Evolutionary conservation across 2,329 filamentous ascomycete genomes (phyloP).

Genomic region (Phialophora chinensis): DNA sequence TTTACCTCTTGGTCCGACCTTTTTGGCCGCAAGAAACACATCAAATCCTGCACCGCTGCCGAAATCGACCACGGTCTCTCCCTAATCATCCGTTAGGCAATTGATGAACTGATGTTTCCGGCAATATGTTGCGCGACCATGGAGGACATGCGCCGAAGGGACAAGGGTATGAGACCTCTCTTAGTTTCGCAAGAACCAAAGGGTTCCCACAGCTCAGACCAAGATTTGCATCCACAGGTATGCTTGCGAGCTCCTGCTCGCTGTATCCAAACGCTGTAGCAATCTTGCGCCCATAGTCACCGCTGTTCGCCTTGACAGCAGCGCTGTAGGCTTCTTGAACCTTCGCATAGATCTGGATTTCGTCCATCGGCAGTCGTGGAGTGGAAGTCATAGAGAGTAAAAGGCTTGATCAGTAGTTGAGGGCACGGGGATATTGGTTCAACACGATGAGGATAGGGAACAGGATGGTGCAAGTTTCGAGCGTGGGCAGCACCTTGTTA

Average conservation of each 20-base stretch:
- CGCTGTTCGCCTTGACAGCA: too few species aligned
- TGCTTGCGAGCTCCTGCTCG: conserved; percentile 54
- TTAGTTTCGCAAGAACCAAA: conserved; percentile 50
- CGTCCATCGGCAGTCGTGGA: too few species aligned
- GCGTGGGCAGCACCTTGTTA: too few species aligned
- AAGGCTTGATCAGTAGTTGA: too few species aligned
- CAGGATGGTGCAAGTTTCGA: too few species aligned
- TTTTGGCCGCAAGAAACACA: conserved; percentile 40
- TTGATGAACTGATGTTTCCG: conserved; percentile 1
- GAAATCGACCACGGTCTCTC: conserved; percentile 64
- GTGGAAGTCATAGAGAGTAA: too few species aligned
- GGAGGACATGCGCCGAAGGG: conserved; percentile 14
- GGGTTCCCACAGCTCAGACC: conserved; percentile 64
- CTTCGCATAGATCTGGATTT: too few species aligned
- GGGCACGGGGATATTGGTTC: too few species aligned
- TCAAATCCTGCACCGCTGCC: conserved; percentile 66
- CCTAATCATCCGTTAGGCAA: conserved; percentile 36
- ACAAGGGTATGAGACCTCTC: conserved; percentile 24
- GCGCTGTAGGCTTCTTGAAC: too few species aligned
- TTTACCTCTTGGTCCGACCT: conserved; percentile 10
- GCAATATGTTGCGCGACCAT: neutral
- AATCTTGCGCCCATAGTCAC: conserved; percentile 36
- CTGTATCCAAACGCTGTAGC: conserved; percentile 62
- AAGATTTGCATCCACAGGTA: conserved; percentile 58
- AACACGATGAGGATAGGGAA: too few species aligned